These are phyloP conservation scores for Alisma plantagoaquatica DNA, from an alignment of 106 monocot species.

Conservation along the genomic window DNA sequence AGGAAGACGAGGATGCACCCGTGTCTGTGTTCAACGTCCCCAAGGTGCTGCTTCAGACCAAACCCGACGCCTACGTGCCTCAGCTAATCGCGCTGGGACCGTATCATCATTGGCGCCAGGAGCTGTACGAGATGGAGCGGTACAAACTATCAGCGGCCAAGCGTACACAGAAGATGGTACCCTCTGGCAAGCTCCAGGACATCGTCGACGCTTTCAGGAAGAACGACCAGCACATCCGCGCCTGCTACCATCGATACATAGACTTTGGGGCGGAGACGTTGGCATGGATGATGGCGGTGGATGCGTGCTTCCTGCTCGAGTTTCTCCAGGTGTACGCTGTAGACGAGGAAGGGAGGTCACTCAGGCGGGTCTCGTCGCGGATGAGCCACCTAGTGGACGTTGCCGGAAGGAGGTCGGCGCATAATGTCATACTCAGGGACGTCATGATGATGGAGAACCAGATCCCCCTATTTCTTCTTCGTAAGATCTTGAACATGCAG, in stretches of 20 bases:
- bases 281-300: constrained; percentile 47
- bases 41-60: constrained; percentile 8
- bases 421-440: constrained; percentile 18
- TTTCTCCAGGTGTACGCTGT: constrained; percentile 26
- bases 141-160: constrained; percentile 55
- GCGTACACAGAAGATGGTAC: constrained; percentile 12
- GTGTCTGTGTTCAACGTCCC: constrained; percentile 48
- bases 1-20: not conserved
- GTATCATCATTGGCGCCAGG: constrained; percentile 46
- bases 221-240: constrained; percentile 24
- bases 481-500: constrained; percentile 4
- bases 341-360: not conserved
- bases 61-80: constrained; percentile 38
- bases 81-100: constrained; percentile 67
- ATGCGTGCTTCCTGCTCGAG: constrained; percentile 42
- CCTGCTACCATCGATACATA: constrained; percentile 25
- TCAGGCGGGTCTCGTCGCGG: constrained; percentile 1
- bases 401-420: constrained; percentile 7
- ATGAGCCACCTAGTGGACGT: constrained; percentile 11
- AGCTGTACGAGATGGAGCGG: constrained; percentile 55
- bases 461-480: constrained; percentile 28
- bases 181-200: constrained; percentile 14
- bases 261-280: constrained; percentile 29
- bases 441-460: constrained; percentile 43
- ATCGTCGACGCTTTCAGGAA: constrained; percentile 18